phyloP scores from a whole-genome alignment of 1,139 yeast species.

The Meyerozyma sp. region DNA sequence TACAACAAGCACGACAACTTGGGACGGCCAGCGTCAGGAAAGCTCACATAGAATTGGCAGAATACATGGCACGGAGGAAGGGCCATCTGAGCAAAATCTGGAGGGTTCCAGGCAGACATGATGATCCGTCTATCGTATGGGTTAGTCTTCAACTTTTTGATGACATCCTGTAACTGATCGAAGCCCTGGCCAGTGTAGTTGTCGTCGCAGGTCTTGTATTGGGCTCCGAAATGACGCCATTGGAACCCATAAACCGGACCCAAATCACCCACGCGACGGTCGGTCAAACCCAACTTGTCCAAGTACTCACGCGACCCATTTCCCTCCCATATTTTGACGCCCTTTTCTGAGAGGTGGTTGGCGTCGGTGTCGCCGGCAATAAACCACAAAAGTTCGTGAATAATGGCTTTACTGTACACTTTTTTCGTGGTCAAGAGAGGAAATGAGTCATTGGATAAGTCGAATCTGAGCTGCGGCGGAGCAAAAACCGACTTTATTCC shows the following conservation, averaged over 20 bases:
- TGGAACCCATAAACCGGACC: slow-evolving; percentile 99
- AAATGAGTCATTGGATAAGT: slow-evolving; percentile 62
- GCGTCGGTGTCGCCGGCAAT: slow-evolving; percentile 88
- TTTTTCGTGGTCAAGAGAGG: slow-evolving; percentile 91
- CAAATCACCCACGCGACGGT: slow-evolving; percentile 87
- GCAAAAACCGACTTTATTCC: slow-evolving; percentile 90
- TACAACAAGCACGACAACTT: slow-evolving; percentile 81
- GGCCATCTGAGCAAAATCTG: slow-evolving; percentile 91
- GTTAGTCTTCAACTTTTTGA: slow-evolving; percentile 71
- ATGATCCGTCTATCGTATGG: slow-evolving; percentile 95
- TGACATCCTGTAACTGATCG: slow-evolving; percentile 81
- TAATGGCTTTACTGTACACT: slow-evolving; percentile 84
- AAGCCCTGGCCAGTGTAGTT: slow-evolving; percentile 85
- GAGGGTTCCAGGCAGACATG: slow-evolving; percentile 97
- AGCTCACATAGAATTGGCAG: slow-evolving; percentile 88
- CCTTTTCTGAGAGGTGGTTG: slow-evolving; percentile 67
- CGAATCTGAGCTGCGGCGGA: slow-evolving; percentile 91
- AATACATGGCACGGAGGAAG: slow-evolving; percentile 98
- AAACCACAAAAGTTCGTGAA: slow-evolving; percentile 91
- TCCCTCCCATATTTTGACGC: slow-evolving; percentile 97
- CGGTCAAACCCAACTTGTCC: slow-evolving; percentile 72
- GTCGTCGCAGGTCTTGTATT: slow-evolving; percentile 76
- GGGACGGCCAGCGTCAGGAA: slow-evolving; percentile 55
- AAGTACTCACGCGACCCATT: slow-evolving; percentile 93
- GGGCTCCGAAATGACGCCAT: slow-evolving; percentile 99